Base-by-base conservation (phyloP, 2,329 filamentous ascomycete genomes). In the Aspergillus sp. region DNA sequence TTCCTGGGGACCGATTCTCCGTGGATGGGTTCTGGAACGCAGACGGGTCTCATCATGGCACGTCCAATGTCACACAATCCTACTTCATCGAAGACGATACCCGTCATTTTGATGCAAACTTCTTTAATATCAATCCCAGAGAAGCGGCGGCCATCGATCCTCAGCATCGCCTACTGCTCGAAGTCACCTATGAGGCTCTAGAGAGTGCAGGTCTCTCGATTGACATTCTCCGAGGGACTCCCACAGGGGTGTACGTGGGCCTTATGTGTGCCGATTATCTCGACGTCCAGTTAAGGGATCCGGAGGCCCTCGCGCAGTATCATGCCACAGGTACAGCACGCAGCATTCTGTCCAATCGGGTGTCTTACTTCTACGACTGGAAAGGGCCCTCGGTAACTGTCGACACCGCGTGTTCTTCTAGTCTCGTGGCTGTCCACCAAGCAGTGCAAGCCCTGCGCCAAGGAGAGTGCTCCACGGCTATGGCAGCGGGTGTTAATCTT, bases 341-440 rank as follows among this genome's bases (percentile, higher is more conserved):
- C 11, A 69, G 68, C 13, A 74, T 78, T 8, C 54, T 76, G n/a
- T 68, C 74, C 2, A 76, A 75, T 48, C 67, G 73, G 4, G 57
- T 73, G 11, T 73, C 69, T 0, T 71, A 75, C 66, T 73, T 49
- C 21, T 62, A 54, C 36, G 55, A 61, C 21, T 56, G 48, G 11
- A 39, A 39, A 27, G 61, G 78, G 1, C 74, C 77, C 0, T 70
- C 64, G 5, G 70, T 78, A 62, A 77, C 76, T 0, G 70, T 81
- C 19, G 77, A 80, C 27, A 81, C 78, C 0, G 78, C 77, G 2
- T 81, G 78, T 56, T 78, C 76, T 0, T 75, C 75, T 0, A 72
- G 68, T 53, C 59, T 80, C 2, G 64, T 72, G 15, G 69, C 72
- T 2, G 50, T 74, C 1, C 70, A 74, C 52, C 61, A 64, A 8